phyloP scores from a whole-genome alignment of 257 asterid genomes.

The Przewalskia tangutica region DNA sequence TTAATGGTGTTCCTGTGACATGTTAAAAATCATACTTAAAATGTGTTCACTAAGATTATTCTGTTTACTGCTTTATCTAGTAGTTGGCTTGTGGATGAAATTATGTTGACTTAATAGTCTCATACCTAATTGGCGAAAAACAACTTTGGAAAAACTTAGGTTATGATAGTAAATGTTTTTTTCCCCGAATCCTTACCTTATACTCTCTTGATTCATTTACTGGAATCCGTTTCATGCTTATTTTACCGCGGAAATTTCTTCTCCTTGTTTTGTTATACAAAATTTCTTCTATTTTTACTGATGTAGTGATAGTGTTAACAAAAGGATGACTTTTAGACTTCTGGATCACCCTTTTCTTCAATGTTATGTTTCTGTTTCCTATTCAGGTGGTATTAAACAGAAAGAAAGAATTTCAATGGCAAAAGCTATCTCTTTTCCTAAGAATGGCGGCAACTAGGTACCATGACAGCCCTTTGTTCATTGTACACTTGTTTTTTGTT shows the following conservation, averaged over 20 bases:
- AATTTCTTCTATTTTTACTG: neutral
- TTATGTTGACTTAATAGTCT: neutral
- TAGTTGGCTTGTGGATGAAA: neutral
- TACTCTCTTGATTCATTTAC: neutral
- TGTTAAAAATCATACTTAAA: neutral
- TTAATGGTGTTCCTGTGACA: neutral
- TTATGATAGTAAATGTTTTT: neutral
- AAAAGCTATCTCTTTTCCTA: conserved; percentile 64
- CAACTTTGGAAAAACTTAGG: neutral
- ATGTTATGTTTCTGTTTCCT: neutral
- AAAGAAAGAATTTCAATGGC: conserved; percentile 84
- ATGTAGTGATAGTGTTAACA: neutral
- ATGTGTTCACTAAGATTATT: neutral
- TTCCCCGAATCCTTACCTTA: neutral
- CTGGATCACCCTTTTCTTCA: neutral
- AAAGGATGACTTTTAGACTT: neutral
- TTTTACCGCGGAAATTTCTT: neutral
- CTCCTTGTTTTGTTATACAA: neutral
- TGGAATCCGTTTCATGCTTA: neutral
- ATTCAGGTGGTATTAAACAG: conserved; percentile 74
- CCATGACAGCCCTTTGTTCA: neutral
- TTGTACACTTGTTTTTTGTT: neutral
- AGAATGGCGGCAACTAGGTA: conserved; percentile 77
- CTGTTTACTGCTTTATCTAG: neutral
- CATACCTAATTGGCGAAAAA: neutral